Percentiles rank a stretch among this genome's conserved stretches.
Conservation (phyloP, 805 yeast genomes). For the Teunomyces funiuensis region DNA sequence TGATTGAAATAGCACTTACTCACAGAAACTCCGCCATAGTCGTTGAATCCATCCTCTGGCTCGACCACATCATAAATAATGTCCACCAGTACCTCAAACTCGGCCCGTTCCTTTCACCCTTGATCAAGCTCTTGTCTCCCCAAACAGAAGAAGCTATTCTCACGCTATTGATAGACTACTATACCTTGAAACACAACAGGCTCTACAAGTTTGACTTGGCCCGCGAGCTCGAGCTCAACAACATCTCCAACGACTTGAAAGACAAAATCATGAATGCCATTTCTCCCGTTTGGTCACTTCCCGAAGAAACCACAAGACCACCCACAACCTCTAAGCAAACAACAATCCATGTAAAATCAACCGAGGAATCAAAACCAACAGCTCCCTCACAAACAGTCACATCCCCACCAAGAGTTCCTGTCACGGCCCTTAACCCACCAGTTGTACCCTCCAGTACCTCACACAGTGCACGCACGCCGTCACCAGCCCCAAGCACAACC, state of each 20-base stretch:
- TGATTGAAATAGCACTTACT: slow-evolving; percentile 45
- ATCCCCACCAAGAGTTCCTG: background rate
- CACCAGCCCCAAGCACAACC: background rate
- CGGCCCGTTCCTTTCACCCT: slow-evolving; percentile 23
- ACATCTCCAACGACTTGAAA: slow-evolving; percentile 17
- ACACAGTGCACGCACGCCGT: background rate
- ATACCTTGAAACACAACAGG: slow-evolving; percentile 28
- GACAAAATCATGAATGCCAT: slow-evolving; percentile 8
- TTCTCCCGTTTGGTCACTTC: slow-evolving; percentile 2
- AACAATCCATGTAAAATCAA: background rate
- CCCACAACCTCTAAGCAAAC: background rate
- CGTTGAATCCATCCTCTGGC: slow-evolving; percentile 45
- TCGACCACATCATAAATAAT: slow-evolving; percentile 39
- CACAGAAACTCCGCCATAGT: slow-evolving; percentile 38
- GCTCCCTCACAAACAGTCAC: background rate
- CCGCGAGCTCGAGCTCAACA: slow-evolving; percentile 36
- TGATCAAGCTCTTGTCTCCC: slow-evolving; percentile 18
- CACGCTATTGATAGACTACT: slow-evolving; percentile 26
- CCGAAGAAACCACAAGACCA: background rate
- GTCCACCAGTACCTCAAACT: slow-evolving; percentile 35
- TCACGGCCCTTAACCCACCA: background rate
- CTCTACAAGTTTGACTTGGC: slow-evolving; percentile 48
- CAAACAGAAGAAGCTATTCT: slow-evolving; percentile 10
- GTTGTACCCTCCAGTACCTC: background rate
- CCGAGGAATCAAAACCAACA: background rate